Percentiles rank a stretch among this genome's conserved stretches.
phyloP scores from a whole-genome alignment of 2,329 filamentous ascomycete species.

The Orbilia brochopaga region DNA sequence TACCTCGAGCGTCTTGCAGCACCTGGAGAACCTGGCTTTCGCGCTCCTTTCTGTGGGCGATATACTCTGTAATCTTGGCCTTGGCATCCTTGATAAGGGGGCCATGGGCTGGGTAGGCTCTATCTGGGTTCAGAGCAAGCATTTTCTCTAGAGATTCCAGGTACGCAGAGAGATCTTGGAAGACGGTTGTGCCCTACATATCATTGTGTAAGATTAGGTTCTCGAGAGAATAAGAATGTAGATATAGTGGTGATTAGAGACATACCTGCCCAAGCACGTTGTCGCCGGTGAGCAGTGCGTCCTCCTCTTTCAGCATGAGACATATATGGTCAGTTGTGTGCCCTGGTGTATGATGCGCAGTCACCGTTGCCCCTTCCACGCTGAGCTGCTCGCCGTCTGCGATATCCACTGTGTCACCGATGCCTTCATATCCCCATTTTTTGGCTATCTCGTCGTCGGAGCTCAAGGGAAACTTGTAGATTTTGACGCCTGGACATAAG shows the following conservation, averaged over 20 bases:
- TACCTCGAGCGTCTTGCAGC: constrained; percentile 59
- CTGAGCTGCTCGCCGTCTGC: constrained; percentile 64
- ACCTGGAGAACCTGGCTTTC: constrained; percentile 78
- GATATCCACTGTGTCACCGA: constrained; percentile 63
- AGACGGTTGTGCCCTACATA: constrained; percentile 77
- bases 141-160: constrained; percentile 73
- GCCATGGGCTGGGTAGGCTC: constrained; percentile 87
- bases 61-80: constrained; percentile 78
- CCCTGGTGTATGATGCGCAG: constrained; percentile 72
- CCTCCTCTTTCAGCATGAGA: constrained; percentile 76
- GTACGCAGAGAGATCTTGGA: constrained; percentile 76
- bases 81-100: constrained; percentile 75
- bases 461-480: constrained; percentile 68
- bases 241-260: neutral
- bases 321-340: constrained; percentile 84
- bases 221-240: neutral
- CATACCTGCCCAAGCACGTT: constrained; percentile 74
- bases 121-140: constrained; percentile 65
- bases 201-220: neutral
- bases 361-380: constrained; percentile 70
- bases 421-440: constrained; percentile 56
- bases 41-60: constrained; percentile 76
- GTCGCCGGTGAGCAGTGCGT: constrained; percentile 86
- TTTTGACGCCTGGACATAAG: constrained; percentile 67
- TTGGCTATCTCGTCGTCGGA: constrained; percentile 62